These are phyloP conservation scores for Ramaria rubella DNA, from an alignment of 768 basidiomycete species.

Conservation along the genomic window DNA sequence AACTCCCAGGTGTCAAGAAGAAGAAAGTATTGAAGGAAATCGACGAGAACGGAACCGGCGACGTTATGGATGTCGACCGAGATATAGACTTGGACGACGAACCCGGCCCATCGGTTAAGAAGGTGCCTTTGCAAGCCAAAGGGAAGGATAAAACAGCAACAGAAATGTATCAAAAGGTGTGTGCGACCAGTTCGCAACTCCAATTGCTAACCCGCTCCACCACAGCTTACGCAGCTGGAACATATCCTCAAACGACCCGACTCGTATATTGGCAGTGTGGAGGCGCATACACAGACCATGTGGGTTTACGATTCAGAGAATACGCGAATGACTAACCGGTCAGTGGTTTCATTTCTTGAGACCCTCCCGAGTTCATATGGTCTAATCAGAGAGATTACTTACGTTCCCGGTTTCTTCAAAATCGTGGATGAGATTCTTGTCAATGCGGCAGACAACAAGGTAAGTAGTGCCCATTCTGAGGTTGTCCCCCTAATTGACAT, in stretches of 20 bases:
- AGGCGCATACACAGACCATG: conserved; percentile 78
- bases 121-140: conserved; percentile 21
- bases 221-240: conserved; percentile 87
- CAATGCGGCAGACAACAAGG: conserved; percentile 99
- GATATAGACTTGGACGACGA: conserved; percentile 35
- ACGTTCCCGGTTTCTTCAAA: conserved; percentile 98
- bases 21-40: conserved; percentile 56
- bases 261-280: conserved; percentile 95
- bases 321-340: conserved; percentile 78
- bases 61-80: conserved; percentile 35
- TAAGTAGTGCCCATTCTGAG: conserved; percentile 28
- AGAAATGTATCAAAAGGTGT: conserved; percentile 85
- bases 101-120: conserved; percentile 21
- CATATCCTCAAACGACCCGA: conserved; percentile 90
- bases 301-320: conserved; percentile 88
- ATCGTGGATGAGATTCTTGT: conserved; percentile 99
- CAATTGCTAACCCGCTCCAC: background rate
- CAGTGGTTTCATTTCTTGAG: conserved; percentile 33
- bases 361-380: background rate
- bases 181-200: background rate
- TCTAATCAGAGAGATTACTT: conserved; percentile 45
- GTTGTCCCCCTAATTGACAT: background rate
- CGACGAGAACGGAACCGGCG: conserved; percentile 50
- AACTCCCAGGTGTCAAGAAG: conserved; percentile 37
- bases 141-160: conserved; percentile 82